Evolutionary conservation across 2,329 filamentous ascomycete species (phyloP), one percentile per base, ranked within the genome.

Genomic region (Colletotrichum lentis): DNA sequence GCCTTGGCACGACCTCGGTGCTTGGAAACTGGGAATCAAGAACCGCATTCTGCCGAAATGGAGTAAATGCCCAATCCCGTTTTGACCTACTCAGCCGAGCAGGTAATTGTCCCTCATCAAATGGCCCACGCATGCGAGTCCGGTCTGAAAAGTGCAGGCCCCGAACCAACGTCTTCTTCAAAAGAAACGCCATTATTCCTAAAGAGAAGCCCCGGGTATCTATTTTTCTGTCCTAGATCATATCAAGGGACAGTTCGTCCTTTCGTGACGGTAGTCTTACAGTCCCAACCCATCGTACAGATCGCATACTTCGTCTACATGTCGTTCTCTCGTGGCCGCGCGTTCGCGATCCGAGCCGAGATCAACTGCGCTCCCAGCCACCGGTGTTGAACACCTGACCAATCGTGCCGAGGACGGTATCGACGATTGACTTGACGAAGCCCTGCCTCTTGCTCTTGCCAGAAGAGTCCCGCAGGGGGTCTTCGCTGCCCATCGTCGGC

Each of bases 401-500:
- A 67, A 90, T 85, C 14, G 79, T 80, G 1, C 83, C 83, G 31
- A 86, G 81, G 1, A 86, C 79, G 24, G 80, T 82, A 74, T 90
- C 88, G 22, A 91, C 87, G 12, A 91, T 76, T 0, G 88, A 85
- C 76, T 91, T 91, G 62, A 89, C 83, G 84, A 91, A 87, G 5
- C 89, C 88, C 73, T 90, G 87, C 16, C 87, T 84, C 74, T 82
- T 84, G 64, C 76, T 79, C 76, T 84, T 85, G 64, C 81, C 80
- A 58, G 82, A 80, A 5, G 79, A 77, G 27, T 81, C 81, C 14
- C 79, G 80, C 10, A 80, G 77, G 3, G 86, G 84, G 60, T 85
- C 83, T 71, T 94, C 91, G 55, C 88, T 93, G 14, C 93, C 93
- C 86, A 97, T 97, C 8, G 90, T 96, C 0, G 96, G 96, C 59